phyloP scores from a whole-genome alignment of 805 yeast species.

The Danielia oregonensis region DNA sequence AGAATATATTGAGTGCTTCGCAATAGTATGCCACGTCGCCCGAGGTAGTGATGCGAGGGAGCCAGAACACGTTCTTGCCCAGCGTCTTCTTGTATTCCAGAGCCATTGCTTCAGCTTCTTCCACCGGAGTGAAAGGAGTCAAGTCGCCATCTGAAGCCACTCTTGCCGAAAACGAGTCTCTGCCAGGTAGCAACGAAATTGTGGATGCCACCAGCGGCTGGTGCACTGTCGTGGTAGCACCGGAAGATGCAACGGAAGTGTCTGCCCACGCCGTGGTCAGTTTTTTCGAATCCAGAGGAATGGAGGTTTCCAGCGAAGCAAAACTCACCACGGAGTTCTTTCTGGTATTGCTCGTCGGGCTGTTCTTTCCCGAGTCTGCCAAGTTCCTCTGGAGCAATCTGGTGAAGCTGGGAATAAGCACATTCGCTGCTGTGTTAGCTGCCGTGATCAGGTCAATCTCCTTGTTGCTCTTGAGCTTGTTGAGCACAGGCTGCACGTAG shows the following conservation, averaged over 20 bases:
- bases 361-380: conserved; percentile 28
- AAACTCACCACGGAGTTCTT: conserved; percentile 49
- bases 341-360: conserved; percentile 34
- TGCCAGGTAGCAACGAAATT: conserved; percentile 2
- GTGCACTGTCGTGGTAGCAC: conserved; percentile 1
- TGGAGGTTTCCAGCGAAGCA: conserved; percentile 41
- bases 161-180: conserved; percentile 1
- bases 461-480: conserved; percentile 34
- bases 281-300: conserved; percentile 20
- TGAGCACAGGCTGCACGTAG: conserved; percentile 39
- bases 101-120: conserved; percentile 27
- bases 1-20: conserved; percentile 55
- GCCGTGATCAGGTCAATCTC: conserved; percentile 43
- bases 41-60: conserved; percentile 53
- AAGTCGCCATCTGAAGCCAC: conserved; percentile 2
- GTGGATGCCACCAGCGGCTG: conserved; percentile 3
- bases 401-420: conserved; percentile 40
- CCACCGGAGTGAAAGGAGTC: conserved; percentile 13
- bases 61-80: conserved; percentile 43
- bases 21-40: conserved; percentile 59
- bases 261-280: background rate
- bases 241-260: background rate
- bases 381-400: conserved; percentile 33
- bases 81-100: conserved; percentile 19
- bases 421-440: conserved; percentile 45